Percentiles rank a stretch among this genome's conserved stretches.
Evolutionary conservation across 2,329 filamentous ascomycete genomes (phyloP).

Genomic region (Fusarium tricinctum): DNA sequence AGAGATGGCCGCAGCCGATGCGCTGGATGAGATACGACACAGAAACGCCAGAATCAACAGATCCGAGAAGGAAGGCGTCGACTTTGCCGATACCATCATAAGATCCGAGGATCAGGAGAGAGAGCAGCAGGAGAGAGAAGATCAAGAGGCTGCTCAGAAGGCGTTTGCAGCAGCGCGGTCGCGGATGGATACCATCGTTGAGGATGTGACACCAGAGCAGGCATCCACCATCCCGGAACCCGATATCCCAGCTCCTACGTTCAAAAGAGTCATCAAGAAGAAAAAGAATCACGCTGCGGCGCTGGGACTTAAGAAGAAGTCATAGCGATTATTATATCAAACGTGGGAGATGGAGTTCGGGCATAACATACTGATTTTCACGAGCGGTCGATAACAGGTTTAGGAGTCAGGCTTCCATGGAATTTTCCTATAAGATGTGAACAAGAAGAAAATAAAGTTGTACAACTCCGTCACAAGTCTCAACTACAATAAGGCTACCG

Average conservation of each 20-base stretch:
- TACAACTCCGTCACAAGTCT: too few relatives aligned
- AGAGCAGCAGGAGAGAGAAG: slow-evolving; percentile 80
- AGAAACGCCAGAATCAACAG: slow-evolving; percentile 90
- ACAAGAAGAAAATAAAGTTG: too few relatives aligned
- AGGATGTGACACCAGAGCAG: slow-evolving; percentile 56
- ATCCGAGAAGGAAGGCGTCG: slow-evolving; percentile 76
- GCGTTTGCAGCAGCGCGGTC: slow-evolving; percentile 79
- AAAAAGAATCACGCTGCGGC: slow-evolving; percentile 85
- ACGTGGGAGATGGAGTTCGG: too few relatives aligned
- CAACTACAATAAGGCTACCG: too few relatives aligned
- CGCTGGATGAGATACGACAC: slow-evolving; percentile 92
- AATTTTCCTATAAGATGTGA: too few relatives aligned
- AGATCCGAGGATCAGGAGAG: slow-evolving; percentile 70
- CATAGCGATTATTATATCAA: slow-evolving; percentile 50
- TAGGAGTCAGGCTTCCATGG: too few relatives aligned
- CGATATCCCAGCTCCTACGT: slow-evolving; percentile 58
- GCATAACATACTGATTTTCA: too few relatives aligned
- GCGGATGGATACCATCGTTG: slow-evolving; percentile 67
- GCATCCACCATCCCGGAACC: slow-evolving; percentile 8
- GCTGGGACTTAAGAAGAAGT: slow-evolving; percentile 92
- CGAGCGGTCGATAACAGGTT: too few relatives aligned
- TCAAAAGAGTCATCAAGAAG: slow-evolving; percentile 83
- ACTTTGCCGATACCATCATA: slow-evolving; percentile 69
- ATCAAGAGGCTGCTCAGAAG: slow-evolving; percentile 81
- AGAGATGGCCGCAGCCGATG: slow-evolving; percentile 97